Evolutionary conservation across 768 basidiomycete species (phyloP).

Genomic region (Lactifluus piperatus): DNA sequence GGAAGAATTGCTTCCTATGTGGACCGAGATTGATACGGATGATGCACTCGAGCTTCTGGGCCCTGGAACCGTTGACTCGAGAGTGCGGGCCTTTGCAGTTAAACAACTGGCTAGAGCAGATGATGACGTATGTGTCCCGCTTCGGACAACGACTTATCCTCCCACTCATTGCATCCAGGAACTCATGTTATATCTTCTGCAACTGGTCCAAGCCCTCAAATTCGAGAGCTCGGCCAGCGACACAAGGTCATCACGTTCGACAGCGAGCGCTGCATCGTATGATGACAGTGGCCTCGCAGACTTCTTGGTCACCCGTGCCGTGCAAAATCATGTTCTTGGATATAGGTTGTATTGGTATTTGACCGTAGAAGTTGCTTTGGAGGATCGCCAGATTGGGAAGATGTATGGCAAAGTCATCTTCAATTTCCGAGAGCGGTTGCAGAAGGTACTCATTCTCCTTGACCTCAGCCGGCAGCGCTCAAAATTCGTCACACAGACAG

Average conservation of each 20-base stretch:
- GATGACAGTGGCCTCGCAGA: slow-evolving; percentile 91
- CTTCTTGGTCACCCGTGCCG: slow-evolving; percentile 81
- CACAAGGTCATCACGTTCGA: slow-evolving; percentile 64
- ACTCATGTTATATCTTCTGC: slow-evolving; percentile 82
- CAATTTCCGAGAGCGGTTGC: slow-evolving; percentile 81
- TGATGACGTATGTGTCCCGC: slow-evolving; percentile 62
- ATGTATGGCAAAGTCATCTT: slow-evolving; percentile 50
- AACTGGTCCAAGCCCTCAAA: slow-evolving; percentile 95
- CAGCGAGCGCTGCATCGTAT: slow-evolving; percentile 68
- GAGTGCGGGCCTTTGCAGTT: slow-evolving; percentile 92
- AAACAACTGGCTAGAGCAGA: slow-evolving; percentile 85
- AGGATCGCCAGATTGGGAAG: slow-evolving; percentile 38
- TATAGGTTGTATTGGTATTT: slow-evolving; percentile 97
- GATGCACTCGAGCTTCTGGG: slow-evolving; percentile 94
- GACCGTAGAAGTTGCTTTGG: slow-evolving; percentile 88
- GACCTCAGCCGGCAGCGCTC: not conserved
- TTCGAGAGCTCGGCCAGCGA: slow-evolving; percentile 82
- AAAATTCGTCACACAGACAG: slow-evolving; percentile 34
- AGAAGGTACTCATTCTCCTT: slow-evolving; percentile 47
- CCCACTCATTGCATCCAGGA: slow-evolving; percentile 48
- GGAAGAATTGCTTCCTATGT: slow-evolving; percentile 88
- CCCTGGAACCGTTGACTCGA: slow-evolving; percentile 80
- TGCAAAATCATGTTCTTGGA: slow-evolving; percentile 74
- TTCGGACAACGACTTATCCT: not conserved
- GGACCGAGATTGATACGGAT: slow-evolving; percentile 96